Percentiles rank a stretch among this genome's conserved stretches.
phyloP scores from a whole-genome alignment of 2,329 filamentous ascomycete species.

The Colletotrichum ledebouriae region DNA sequence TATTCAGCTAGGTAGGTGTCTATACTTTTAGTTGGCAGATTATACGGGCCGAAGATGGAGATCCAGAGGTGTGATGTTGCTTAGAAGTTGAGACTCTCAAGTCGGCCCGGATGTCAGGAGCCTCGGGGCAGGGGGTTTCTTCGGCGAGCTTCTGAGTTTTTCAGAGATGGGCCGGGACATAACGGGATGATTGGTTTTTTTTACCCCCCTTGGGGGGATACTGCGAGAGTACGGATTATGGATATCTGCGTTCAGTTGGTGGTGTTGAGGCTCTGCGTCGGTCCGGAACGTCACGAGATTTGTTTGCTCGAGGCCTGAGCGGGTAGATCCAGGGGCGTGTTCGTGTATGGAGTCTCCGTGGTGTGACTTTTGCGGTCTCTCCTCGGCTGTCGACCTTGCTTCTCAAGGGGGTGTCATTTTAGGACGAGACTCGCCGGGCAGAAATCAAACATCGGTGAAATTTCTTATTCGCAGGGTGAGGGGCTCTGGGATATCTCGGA shows the following conservation, averaged over 20 bases:
- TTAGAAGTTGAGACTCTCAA: slow-evolving; percentile 2
- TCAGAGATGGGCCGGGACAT: background rate
- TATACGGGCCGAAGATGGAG: slow-evolving; percentile 5
- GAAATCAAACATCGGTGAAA: too few relatives aligned
- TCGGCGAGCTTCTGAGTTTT: background rate
- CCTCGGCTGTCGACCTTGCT: too few relatives aligned
- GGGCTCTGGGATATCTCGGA: too few relatives aligned
- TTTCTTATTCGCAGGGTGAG: too few relatives aligned
- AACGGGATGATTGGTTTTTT: background rate
- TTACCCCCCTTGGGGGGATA: background rate
- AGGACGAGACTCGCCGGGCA: too few relatives aligned
- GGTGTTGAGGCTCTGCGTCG: background rate
- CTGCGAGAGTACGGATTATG: slow-evolving; percentile 6
- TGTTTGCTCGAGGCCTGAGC: background rate
- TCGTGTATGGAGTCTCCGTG: too few relatives aligned
- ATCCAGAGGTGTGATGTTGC: background rate
- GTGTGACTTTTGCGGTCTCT: too few relatives aligned
- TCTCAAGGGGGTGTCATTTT: too few relatives aligned
- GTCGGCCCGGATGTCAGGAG: slow-evolving; percentile 14
- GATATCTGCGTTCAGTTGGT: background rate
- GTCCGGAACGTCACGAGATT: slow-evolving; percentile 2
- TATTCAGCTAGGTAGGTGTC: background rate
- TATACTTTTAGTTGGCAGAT: background rate
- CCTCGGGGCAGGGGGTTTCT: background rate
- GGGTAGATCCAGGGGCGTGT: background rate